These are phyloP conservation scores for Pseudonitzschia pungens DNA, from an alignment of 108 stramenopile genomes.

Conservation along the genomic window DNA sequence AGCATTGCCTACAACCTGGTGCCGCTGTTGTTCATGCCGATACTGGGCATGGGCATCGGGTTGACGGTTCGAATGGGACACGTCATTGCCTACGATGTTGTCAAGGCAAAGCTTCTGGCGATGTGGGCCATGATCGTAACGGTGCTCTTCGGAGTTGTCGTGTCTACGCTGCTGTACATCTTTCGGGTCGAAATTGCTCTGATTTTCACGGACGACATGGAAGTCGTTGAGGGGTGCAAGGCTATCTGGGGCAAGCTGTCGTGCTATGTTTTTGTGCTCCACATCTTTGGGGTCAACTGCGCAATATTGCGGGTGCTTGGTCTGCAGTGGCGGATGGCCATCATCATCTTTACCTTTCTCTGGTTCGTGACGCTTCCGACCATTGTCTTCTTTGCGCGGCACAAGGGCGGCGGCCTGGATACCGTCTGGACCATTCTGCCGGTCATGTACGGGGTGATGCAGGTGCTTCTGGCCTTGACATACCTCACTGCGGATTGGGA, in stretches of 20 bases:
- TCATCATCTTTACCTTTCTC: slow-evolving; percentile 28
- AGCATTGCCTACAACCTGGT: slow-evolving; percentile 50
- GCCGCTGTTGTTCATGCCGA: slow-evolving; percentile 53
- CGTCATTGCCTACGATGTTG: slow-evolving; percentile 31
- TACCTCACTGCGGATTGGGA: slow-evolving; percentile 46
- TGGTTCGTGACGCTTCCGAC: slow-evolving; percentile 37
- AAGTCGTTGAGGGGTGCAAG: slow-evolving; percentile 33
- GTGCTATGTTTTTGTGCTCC: slow-evolving; percentile 38
- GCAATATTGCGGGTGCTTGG: slow-evolving; percentile 48
- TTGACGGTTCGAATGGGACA: slow-evolving; percentile 59
- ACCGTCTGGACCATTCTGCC: slow-evolving; percentile 42
- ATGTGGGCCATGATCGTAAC: slow-evolving; percentile 33
- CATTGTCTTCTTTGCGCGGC: slow-evolving; percentile 26
- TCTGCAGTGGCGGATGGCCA: slow-evolving; percentile 53
- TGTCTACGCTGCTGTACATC: slow-evolving; percentile 20
- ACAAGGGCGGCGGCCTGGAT: slow-evolving; percentile 31
- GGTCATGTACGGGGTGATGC: slow-evolving; percentile 36
- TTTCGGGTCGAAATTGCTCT: slow-evolving; percentile 32
- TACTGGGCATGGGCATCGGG: slow-evolving; percentile 48
- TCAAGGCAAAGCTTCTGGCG: slow-evolving; percentile 42
- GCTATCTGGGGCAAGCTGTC: slow-evolving; percentile 47
- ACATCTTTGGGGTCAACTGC: slow-evolving; percentile 42
- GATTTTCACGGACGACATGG: slow-evolving; percentile 43
- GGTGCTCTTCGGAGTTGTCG: slow-evolving; percentile 17
- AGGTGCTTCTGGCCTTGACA: slow-evolving; percentile 27